Conservation (phyloP, 2,329 filamentous ascomycete genomes). For the Elsinoe arachidis region DNA sequence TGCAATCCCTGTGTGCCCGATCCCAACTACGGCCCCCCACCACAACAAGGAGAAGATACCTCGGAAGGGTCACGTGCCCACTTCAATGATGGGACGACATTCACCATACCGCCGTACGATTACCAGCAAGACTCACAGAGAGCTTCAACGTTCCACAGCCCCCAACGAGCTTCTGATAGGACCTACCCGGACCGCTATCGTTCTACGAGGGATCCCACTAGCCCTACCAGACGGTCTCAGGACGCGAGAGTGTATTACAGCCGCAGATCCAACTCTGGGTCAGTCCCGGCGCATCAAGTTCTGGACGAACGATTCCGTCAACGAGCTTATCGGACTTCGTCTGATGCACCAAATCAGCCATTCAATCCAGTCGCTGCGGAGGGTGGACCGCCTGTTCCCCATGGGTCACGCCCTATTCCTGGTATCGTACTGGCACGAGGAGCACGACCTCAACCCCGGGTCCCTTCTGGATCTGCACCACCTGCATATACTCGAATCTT, state of each 20-base stretch:
- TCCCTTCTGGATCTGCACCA: slow-evolving; percentile 13
- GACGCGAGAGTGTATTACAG: slow-evolving; percentile 8
- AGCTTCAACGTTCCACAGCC: slow-evolving; percentile 9
- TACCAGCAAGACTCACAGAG: slow-evolving; percentile 1
- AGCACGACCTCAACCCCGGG: neutral
- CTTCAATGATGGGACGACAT: slow-evolving; percentile 8
- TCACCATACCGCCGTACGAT: slow-evolving; percentile 5
- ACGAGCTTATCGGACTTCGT: neutral
- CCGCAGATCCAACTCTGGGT: neutral
- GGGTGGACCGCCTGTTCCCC: neutral
- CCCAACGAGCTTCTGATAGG: slow-evolving; percentile 3
- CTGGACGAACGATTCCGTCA: slow-evolving; percentile 6
- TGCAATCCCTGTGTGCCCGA: slow-evolving; percentile 68
- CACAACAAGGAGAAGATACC: slow-evolving; percentile 11
- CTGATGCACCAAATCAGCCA: slow-evolving; percentile 1
- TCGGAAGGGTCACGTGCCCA: slow-evolving; percentile 15
- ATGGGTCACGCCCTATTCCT: neutral
- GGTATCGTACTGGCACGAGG: slow-evolving; percentile 1
- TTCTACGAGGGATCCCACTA: neutral
- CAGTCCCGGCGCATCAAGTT: neutral
- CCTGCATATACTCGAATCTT: slow-evolving; percentile 15
- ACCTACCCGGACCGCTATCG: slow-evolving; percentile 9
- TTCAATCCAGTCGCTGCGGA: neutral
- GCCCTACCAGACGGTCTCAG: slow-evolving; percentile 1
- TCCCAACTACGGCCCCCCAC: slow-evolving; percentile 27